phyloP scores from a whole-genome alignment of 139 green algal species.

The Auxenochlorella pyrenoidosa region DNA sequence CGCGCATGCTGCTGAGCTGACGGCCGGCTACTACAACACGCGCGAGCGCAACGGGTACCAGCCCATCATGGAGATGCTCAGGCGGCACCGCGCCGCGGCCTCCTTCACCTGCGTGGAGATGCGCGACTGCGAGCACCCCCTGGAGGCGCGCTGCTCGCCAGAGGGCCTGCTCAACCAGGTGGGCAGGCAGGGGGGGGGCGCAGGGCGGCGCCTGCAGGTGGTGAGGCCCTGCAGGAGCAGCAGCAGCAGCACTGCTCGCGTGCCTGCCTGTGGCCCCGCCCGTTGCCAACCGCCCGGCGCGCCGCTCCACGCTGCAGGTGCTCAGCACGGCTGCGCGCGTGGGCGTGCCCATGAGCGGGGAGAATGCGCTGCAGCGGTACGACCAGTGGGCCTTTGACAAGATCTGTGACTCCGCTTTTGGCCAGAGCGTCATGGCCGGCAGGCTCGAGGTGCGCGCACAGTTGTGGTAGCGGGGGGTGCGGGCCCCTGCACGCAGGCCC shows the following conservation, averaged over 20 bases:
- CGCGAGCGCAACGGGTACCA: constrained; percentile 88
- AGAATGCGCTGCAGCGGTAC: constrained; percentile 98
- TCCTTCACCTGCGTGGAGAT: constrained; percentile 99
- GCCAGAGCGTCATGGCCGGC: constrained; percentile 76
- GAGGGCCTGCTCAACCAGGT: constrained; percentile 86
- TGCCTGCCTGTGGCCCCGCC: not conserved
- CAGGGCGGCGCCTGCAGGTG: not conserved
- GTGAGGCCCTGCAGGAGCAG: too few species aligned
- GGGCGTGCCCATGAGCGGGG: constrained; percentile 87
- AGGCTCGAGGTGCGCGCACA: constrained; percentile 65
- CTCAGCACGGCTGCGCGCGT: constrained; percentile 71
- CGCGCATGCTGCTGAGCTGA: constrained; percentile 96
- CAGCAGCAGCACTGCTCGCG: too few species aligned
- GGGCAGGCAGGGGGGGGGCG: not conserved
- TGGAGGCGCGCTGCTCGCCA: constrained; percentile 88
- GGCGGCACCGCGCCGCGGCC: constrained; percentile 72
- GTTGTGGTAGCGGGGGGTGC: too few species aligned
- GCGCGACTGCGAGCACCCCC: constrained; percentile 97
- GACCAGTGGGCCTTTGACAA: constrained; percentile 92
- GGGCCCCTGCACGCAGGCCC: too few species aligned
- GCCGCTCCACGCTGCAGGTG: constrained; percentile 57
- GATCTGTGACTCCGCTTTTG: constrained; percentile 92
- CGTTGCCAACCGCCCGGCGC: too few species aligned
- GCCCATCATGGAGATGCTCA: constrained; percentile 70
- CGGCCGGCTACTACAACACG: constrained; percentile 99